phyloP scores from a whole-genome alignment of 441 rosid species.

The Erodium moschatum region DNA sequence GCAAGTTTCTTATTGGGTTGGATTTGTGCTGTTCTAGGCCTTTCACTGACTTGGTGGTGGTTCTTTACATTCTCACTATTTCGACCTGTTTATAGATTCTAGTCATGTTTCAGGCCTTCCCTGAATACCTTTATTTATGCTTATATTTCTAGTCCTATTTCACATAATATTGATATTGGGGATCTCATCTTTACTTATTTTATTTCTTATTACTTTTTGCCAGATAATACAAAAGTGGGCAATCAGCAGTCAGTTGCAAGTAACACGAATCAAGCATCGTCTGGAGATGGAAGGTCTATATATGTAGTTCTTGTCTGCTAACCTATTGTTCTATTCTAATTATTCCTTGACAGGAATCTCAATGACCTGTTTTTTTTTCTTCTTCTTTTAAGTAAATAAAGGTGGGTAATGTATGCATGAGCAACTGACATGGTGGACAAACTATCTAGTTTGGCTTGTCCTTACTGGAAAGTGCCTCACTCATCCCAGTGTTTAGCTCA shows the following conservation, averaged over 20 bases:
- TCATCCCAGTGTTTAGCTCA: not conserved
- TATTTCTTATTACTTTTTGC: constrained; percentile 8
- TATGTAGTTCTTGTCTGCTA: constrained; percentile 15
- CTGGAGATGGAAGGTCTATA: constrained; percentile 57
- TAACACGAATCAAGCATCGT: constrained; percentile 35
- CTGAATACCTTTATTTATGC: not conserved
- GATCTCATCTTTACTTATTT: not conserved
- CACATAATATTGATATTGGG: not conserved
- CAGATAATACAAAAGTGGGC: constrained; percentile 47
- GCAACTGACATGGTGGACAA: not conserved
- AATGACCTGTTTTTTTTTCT: no score
- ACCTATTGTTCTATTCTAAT: not conserved
- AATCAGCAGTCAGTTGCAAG: constrained; percentile 28
- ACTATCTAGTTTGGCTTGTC: not conserved
- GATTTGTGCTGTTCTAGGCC: not conserved
- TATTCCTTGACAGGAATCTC: not conserved
- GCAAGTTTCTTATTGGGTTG: not conserved
- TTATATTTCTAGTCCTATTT: not conserved
- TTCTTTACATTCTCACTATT: not conserved
- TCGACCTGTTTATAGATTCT: not conserved
- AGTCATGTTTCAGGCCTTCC: not conserved
- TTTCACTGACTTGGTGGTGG: not conserved
- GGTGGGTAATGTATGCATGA: not conserved
- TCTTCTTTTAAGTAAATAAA: not conserved
- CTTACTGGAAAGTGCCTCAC: not conserved